Evolutionary conservation across 768 basidiomycete genomes (phyloP).

Genomic region (Tricholoma terreum): DNA sequence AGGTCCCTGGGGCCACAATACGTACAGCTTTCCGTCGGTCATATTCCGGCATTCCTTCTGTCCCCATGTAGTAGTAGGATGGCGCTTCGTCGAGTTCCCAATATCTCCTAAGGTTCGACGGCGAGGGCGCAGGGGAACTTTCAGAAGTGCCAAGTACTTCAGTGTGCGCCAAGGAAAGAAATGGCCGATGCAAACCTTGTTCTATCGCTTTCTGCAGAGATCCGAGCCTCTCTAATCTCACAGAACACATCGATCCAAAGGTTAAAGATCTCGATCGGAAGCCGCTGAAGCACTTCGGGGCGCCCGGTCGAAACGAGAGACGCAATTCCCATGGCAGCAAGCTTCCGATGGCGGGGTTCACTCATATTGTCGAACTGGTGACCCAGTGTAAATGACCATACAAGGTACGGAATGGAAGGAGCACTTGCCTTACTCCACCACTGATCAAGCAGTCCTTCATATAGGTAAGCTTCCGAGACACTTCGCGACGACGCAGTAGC

Average conservation of each 20-base stretch:
- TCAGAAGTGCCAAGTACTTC: conserved; percentile 2
- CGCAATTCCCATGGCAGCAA: conserved; percentile 80
- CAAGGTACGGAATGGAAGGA: conserved; percentile 1
- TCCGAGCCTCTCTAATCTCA: conserved; percentile 73
- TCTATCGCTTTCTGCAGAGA: conserved; percentile 31
- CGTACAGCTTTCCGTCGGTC: conserved; percentile 70
- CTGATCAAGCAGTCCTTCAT: conserved; percentile 67
- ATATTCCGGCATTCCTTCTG: conserved; percentile 72
- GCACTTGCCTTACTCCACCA: conserved; percentile 50
- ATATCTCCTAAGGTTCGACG: conserved; percentile 49
- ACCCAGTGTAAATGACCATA: not conserved
- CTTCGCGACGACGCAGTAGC: conserved; percentile 51
- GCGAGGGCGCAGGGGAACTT: conserved; percentile 27
- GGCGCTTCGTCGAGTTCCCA: conserved; percentile 72
- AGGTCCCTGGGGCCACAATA: conserved; percentile 9
- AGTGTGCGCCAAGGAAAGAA: not conserved
- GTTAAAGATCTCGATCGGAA: conserved; percentile 77
- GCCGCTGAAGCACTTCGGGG: conserved; percentile 65
- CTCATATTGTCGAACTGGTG: conserved; percentile 87
- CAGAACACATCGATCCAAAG: conserved; percentile 88
- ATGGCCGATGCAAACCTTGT: conserved; percentile 22
- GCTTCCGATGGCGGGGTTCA: conserved; percentile 79
- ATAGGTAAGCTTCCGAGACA: conserved; percentile 52
- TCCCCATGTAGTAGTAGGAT: conserved; percentile 54
- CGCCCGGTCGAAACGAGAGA: conserved; percentile 72